Conservation (phyloP, 371 early-diverging fungal species). For the Rhizopus delemar region DNA sequence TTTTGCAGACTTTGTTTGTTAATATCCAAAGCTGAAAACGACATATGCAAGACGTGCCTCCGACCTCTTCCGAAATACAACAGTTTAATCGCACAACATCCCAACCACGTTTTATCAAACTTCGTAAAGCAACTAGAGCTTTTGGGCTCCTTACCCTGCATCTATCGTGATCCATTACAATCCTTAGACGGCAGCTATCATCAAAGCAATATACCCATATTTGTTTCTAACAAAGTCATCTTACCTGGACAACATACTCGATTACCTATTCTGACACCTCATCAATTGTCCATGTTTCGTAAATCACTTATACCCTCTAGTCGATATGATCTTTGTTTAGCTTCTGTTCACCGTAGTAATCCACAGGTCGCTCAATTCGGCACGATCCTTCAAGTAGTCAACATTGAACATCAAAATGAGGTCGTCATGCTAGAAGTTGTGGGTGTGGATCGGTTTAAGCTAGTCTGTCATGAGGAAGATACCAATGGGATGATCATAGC, state of each 20-base stretch:
- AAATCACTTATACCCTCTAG: slow-evolving; percentile 18
- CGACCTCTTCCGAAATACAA: slow-evolving; percentile 30
- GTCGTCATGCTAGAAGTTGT: slow-evolving; percentile 23
- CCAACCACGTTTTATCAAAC: slow-evolving; percentile 14
- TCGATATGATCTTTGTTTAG: slow-evolving; percentile 26
- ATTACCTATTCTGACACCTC: slow-evolving; percentile 16
- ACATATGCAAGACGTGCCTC: slow-evolving; percentile 15
- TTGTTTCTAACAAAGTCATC: slow-evolving; percentile 20
- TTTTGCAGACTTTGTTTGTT: slow-evolving; percentile 31
- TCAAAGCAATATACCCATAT: slow-evolving; percentile 23
- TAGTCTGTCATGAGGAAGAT: slow-evolving; percentile 1
- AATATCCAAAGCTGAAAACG: slow-evolving; percentile 15
- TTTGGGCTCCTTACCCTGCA: slow-evolving; percentile 8
- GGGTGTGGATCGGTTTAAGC: slow-evolving; percentile 24
- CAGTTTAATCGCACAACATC: slow-evolving; percentile 19
- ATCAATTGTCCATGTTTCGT: slow-evolving; percentile 20
- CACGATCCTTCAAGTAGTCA: slow-evolving; percentile 23
- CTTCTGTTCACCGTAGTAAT: slow-evolving; percentile 21
- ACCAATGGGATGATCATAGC: slow-evolving; percentile 8
- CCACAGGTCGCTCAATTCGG: slow-evolving; percentile 33
- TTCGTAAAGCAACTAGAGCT: slow-evolving; percentile 20
- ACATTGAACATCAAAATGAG: slow-evolving; percentile 19
- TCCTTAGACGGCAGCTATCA: neutral
- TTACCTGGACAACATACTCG: slow-evolving; percentile 24
- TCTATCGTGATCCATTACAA: too few relatives aligned